These are phyloP conservation scores for Magnaporthiopsis rhizophila DNA, from an alignment of 2,329 filamentous ascomycete genomes.

Conservation along the genomic window DNA sequence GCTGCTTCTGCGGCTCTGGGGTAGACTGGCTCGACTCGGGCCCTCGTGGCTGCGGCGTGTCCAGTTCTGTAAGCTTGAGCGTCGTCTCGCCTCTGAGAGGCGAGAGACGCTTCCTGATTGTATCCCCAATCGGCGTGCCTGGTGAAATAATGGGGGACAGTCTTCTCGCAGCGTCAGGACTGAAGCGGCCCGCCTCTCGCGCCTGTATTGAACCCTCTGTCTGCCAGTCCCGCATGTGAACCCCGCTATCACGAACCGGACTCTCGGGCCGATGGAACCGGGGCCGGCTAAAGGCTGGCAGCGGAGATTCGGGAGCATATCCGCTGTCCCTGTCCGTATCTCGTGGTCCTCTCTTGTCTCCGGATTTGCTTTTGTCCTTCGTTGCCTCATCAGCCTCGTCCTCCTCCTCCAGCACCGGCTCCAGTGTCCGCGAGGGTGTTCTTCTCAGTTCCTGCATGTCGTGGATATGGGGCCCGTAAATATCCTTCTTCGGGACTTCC, in stretches of 20 bases:
- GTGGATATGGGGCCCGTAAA: background rate
- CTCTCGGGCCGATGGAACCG: conserved; percentile 22
- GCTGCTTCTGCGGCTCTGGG: conserved; percentile 29
- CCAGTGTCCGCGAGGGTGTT: conserved; percentile 30
- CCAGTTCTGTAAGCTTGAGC: conserved; percentile 8
- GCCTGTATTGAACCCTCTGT: conserved; percentile 22
- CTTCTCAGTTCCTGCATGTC: conserved; percentile 4
- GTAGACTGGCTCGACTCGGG: conserved; percentile 27
- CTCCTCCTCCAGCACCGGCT: conserved; percentile 44
- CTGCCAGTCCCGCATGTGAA: conserved; percentile 42
- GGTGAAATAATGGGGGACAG: background rate
- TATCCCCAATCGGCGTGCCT: background rate
- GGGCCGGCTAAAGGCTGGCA: conserved; percentile 25
- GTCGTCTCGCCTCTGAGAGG: background rate
- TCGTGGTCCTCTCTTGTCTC: conserved; percentile 16
- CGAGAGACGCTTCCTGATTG: background rate
- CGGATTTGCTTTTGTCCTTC: conserved; percentile 13
- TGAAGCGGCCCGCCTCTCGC: conserved; percentile 13
- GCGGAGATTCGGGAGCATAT: conserved; percentile 37
- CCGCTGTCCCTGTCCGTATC: conserved; percentile 43
- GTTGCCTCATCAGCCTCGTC: conserved; percentile 33
- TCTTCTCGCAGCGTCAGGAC: conserved; percentile 9
- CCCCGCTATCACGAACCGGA: conserved; percentile 44
- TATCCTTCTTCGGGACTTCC: background rate
- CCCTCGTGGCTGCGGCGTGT: conserved; percentile 32